Evolutionary conservation across 2,329 filamentous ascomycete genomes (phyloP), one percentile per base, ranked within the genome.

Genomic region (Colletotrichum lupini): DNA sequence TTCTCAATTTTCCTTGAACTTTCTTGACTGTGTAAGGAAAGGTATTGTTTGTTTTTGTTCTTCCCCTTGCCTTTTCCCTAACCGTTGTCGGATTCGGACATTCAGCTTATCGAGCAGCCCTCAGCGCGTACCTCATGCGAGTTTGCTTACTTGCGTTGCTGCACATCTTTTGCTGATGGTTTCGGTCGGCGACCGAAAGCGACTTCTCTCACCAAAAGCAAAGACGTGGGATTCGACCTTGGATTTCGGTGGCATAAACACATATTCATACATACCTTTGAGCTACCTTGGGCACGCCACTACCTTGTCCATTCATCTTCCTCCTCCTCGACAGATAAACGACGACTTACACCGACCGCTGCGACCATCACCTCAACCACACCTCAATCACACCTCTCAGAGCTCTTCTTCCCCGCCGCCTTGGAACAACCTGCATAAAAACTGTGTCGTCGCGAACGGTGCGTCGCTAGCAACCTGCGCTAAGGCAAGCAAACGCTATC

Each of bases 141-240:
- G 32, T 52, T 42, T 56, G 52, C 52, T 56, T 57, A 35, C 61
- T 24, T 37, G 32, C 57, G 55, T 58, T 37, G 8, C 35, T 22
- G 19, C 22, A 35, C 22, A 24, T 37, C 57, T 24, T 32, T 55
- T 35, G 28, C 37, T 52, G 67, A 71, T 62, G 71, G 71, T 73
- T 71, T 61, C 67, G 67, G 67, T 73, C 67, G 67, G 60, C 35
- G 70, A 73, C 70, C 70, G 70, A 69, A 70, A 61, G 42, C 70
- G 46, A 69, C 53, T 73, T 4, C 42, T 22, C 42, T 49, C 42
- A 22, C 42, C 42, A 49, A n/a, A 22, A 49, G 42, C 42, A 49
- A 49, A 49, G 57, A 59, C 70, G 37, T 24, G 4, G 46, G n/a
- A 32, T 6, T 63, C 6, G 37, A 19, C 14, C 37, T 42, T 42